Evolutionary conservation across 208 protist genomes (phyloP).

Genomic region (Vickermania spadyakhi): DNA sequence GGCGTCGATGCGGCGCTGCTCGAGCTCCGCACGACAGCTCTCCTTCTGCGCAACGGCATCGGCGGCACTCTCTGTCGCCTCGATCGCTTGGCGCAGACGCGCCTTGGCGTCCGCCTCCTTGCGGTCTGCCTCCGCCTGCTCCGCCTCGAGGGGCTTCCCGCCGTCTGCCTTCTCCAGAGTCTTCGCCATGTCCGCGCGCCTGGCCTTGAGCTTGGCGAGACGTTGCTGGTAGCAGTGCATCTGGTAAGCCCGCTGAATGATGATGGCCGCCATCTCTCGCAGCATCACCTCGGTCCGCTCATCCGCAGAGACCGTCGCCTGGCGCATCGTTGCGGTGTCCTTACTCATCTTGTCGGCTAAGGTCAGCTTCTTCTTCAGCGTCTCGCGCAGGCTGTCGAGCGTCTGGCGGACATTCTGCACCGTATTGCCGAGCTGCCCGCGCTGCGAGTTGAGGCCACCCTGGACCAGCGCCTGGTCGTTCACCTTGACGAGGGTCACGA

Average conservation of each 20-base stretch:
- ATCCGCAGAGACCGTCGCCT: conserved; percentile 22
- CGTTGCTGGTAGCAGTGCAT: conserved; percentile 24
- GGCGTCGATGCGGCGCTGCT: conserved; percentile 1
- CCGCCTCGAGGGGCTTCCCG: conserved; percentile 17
- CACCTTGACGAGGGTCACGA: conserved; percentile 83
- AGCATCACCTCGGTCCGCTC: conserved; percentile 10
- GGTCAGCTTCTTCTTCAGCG: conserved; percentile 59
- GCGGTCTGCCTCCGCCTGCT: conserved; percentile 13
- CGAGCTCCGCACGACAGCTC: conserved; percentile 3
- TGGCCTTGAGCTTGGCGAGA: conserved; percentile 26
- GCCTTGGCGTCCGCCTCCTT: conserved; percentile 21
- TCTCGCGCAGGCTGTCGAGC: conserved; percentile 69
- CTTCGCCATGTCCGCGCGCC: conserved; percentile 21
- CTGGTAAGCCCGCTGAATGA: conserved; percentile 43
- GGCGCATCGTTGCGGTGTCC: conserved; percentile 29
- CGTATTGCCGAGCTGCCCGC: conserved; percentile 62
- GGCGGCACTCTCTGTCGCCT: conserved; percentile 11
- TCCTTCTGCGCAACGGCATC: conserved; percentile 17
- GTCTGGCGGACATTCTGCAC: conserved; percentile 76
- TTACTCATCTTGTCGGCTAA: conserved; percentile 41
- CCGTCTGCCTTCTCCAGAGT: conserved; percentile 4
- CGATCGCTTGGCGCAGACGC: conserved; percentile 11
- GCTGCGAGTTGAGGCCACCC: conserved; percentile 51
- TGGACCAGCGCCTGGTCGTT: conserved; percentile 76
- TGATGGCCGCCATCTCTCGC: conserved; percentile 34